Conservation (phyloP, 352 stramenopile species). For the Pythium aristosporum region DNA sequence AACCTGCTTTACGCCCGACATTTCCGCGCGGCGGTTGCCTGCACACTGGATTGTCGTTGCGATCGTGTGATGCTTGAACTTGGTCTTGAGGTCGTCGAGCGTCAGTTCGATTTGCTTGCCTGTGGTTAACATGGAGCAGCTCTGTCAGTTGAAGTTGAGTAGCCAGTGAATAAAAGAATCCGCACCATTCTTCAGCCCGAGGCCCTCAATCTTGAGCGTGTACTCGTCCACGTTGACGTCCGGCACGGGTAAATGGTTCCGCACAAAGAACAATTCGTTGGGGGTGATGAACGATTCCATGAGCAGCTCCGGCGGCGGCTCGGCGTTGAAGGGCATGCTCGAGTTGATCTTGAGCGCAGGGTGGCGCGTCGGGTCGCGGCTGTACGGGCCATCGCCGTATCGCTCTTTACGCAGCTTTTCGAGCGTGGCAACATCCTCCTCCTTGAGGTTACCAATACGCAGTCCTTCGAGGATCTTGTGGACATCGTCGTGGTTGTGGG, state of each 20-base stretch:
- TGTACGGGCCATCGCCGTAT: constrained; percentile 92
- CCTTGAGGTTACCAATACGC: constrained; percentile 87
- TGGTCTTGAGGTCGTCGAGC: constrained; percentile 91
- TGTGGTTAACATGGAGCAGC: neutral
- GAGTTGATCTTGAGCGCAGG: constrained; percentile 91
- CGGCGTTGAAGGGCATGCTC: constrained; percentile 94
- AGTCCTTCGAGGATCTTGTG: constrained; percentile 91
- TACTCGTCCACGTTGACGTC: constrained; percentile 67
- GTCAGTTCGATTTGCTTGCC: constrained; percentile 44
- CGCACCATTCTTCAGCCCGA: constrained; percentile 42
- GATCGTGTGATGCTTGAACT: constrained; percentile 91
- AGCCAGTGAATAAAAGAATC: neutral
- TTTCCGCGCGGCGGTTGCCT: constrained; percentile 94
- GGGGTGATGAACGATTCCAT: constrained; percentile 95
- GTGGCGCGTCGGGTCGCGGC: constrained; percentile 88
- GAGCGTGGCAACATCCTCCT: constrained; percentile 86
- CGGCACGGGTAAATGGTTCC: constrained; percentile 97
- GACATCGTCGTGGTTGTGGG: constrained; percentile 94
- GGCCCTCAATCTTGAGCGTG: constrained; percentile 63
- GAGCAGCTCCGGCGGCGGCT: constrained; percentile 91
- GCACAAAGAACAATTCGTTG: constrained; percentile 96
- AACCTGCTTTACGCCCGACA: constrained; percentile 91
- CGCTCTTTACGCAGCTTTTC: constrained; percentile 79
- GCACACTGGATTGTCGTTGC: constrained; percentile 96
- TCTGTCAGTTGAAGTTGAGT: neutral